Conservation (phyloP, 2,329 filamentous ascomycete genomes). For the Alternaria triticimaculans region DNA sequence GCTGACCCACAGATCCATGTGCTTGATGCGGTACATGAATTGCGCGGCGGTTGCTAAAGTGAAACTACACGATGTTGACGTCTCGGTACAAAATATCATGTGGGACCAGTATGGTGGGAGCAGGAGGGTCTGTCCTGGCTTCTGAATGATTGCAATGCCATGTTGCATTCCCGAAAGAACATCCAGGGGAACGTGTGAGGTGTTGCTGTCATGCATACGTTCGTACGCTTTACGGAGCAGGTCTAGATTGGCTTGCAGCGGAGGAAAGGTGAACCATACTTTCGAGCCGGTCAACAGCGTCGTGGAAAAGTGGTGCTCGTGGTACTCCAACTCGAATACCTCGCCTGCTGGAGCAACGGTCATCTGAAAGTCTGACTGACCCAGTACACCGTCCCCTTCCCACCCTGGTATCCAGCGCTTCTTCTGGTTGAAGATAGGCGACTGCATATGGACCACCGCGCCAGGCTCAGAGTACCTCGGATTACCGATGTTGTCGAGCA, state of each 20-base stretch:
- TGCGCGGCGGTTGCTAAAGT: slow-evolving; percentile 6
- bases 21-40: slow-evolving; percentile 8
- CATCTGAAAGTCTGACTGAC: slow-evolving; percentile 2
- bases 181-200: background rate
- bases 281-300: slow-evolving; percentile 18
- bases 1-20: background rate
- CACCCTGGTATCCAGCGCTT: background rate
- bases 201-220: background rate
- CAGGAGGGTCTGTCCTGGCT: slow-evolving; percentile 8
- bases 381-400: slow-evolving; percentile 10
- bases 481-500: slow-evolving; percentile 16
- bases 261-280: slow-evolving; percentile 15
- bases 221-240: background rate
- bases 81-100: slow-evolving; percentile 4
- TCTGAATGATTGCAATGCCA: slow-evolving; percentile 22
- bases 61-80: slow-evolving; percentile 10
- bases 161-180: slow-evolving; percentile 4
- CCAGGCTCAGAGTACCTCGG: slow-evolving; percentile 7
- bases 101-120: slow-evolving; percentile 19
- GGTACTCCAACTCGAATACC: slow-evolving; percentile 15
- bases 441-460: slow-evolving; percentile 14
- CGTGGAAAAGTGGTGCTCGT: slow-evolving; percentile 8
- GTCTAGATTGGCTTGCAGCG: background rate
- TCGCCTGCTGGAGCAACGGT: slow-evolving; percentile 10
- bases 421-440: slow-evolving; percentile 11